Evolutionary conservation across 441 rosid species (phyloP).

Genomic region (Euphorbia schlechtendalii): DNA sequence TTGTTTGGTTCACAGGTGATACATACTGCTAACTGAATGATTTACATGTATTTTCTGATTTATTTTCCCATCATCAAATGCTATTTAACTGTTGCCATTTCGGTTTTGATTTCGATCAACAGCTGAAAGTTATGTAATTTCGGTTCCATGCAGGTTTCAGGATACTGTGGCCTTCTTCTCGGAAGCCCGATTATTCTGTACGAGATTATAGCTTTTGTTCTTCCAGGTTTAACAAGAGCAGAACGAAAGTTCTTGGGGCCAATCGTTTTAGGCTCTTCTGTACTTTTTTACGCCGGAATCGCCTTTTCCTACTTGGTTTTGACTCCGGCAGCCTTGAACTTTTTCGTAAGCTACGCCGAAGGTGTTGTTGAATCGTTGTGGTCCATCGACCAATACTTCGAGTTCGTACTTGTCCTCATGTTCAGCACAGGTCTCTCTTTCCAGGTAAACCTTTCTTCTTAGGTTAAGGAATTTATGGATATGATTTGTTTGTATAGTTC

Average conservation of each 20-base stretch:
- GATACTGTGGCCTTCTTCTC: slow-evolving; percentile 87
- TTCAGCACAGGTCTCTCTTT: slow-evolving; percentile 98
- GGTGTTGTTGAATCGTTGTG: slow-evolving; percentile 91
- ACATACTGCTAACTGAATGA: too few species aligned
- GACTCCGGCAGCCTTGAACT: slow-evolving; percentile 91
- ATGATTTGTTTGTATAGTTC: too few species aligned
- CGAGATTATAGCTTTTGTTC: slow-evolving; percentile 93
- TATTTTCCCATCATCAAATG: too few species aligned
- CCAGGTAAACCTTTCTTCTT: slow-evolving; percentile 74
- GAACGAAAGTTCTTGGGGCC: slow-evolving; percentile 94
- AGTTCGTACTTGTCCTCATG: slow-evolving; percentile 93
- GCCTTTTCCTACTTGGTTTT: slow-evolving; percentile 70
- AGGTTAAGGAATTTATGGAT: too few species aligned
- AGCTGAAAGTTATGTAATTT: slow-evolving; percentile 5
- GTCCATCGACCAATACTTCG: slow-evolving; percentile 98
- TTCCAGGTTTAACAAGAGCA: slow-evolving; percentile 82
- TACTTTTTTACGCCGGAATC: slow-evolving; percentile 84
- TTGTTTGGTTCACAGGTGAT: too few species aligned
- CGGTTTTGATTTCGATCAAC: too few species aligned
- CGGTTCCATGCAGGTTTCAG: slow-evolving; percentile 65
- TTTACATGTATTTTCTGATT: too few species aligned
- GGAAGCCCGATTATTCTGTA: slow-evolving; percentile 89
- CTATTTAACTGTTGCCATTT: too few species aligned
- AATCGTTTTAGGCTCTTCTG: slow-evolving; percentile 80
- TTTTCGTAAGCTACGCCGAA: slow-evolving; percentile 89